Percentiles rank a stretch among this genome's conserved stretches.
These are phyloP conservation scores for Plasmodium cynomolgi DNA, from an alignment of 169 alveolate species.

Conservation along the genomic window DNA sequence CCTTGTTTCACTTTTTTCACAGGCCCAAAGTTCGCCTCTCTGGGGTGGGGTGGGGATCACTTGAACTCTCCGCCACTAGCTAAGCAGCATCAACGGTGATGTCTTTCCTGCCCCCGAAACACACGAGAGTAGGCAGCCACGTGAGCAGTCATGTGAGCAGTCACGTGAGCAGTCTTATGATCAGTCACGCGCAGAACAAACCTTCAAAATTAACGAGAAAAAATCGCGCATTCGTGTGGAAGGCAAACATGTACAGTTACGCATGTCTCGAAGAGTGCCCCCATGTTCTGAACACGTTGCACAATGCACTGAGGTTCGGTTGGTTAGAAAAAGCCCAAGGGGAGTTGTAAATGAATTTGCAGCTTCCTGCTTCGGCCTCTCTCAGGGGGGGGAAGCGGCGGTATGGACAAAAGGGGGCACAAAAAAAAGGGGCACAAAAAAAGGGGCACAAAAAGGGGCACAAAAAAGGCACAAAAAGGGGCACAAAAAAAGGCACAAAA, in stretches of 20 bases:
- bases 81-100: not conserved
- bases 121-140: not conserved
- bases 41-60: too few relatives aligned
- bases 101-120: not conserved
- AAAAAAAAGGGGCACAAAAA: not conserved
- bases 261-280: slow-evolving; percentile 6
- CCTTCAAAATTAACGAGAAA: not conserved
- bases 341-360: not conserved
- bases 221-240: not conserved
- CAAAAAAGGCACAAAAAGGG: not conserved
- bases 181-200: not conserved
- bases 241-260: not conserved
- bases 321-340: not conserved
- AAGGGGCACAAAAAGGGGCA: not conserved
- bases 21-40: not conserved
- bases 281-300: slow-evolving; percentile 20
- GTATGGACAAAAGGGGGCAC: not conserved
- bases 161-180: not conserved
- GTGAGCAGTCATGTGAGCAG: not conserved
- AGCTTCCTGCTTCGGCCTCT: not conserved
- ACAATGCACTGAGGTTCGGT: not conserved
- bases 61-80: not conserved
- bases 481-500: not conserved
- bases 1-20: not conserved
- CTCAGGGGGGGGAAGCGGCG: not conserved